Evolutionary conservation across 164 flowering plant genomes (phyloP).

Genomic region (Umbellularia californica): DNA sequence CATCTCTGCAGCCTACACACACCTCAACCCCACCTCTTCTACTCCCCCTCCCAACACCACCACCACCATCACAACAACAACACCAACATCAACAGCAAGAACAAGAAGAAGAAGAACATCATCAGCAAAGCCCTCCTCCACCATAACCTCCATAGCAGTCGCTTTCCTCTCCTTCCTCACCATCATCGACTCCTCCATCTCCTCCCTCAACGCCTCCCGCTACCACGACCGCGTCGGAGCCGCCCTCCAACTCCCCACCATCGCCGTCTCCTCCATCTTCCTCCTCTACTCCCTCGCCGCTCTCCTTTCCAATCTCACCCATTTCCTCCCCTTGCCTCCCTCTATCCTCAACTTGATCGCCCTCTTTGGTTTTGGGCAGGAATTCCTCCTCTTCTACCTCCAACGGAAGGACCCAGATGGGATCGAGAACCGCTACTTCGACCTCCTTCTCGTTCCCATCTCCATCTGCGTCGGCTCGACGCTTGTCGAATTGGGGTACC

Average conservation of each 20-base stretch:
- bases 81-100: neutral
- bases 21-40: constrained; percentile 3
- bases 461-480: constrained; percentile 54
- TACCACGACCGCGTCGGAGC: constrained; percentile 56
- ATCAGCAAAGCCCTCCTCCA: constrained; percentile 8
- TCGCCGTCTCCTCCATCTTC: constrained; percentile 53
- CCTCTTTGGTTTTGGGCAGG: constrained; percentile 69
- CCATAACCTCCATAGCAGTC: constrained; percentile 18
- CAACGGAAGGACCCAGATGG: constrained; percentile 67
- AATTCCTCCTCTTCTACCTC: constrained; percentile 66
- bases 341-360: constrained; percentile 37
- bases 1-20: constrained; percentile 21
- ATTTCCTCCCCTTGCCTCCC: constrained; percentile 30
- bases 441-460: constrained; percentile 76
- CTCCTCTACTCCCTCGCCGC: constrained; percentile 51
- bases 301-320: constrained; percentile 22
- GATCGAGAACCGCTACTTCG: constrained; percentile 81
- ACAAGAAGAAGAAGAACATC: constrained; percentile 5
- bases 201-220: constrained; percentile 42
- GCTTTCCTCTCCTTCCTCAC: constrained; percentile 38
- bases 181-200: constrained; percentile 48
- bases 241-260: constrained; percentile 53
- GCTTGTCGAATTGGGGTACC: constrained; percentile 37
- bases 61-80: constrained; percentile 15
- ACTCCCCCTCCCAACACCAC: constrained; percentile 7